phyloP scores from a whole-genome alignment of 257 asterid species.

The Haberlea rhodopensis region DNA sequence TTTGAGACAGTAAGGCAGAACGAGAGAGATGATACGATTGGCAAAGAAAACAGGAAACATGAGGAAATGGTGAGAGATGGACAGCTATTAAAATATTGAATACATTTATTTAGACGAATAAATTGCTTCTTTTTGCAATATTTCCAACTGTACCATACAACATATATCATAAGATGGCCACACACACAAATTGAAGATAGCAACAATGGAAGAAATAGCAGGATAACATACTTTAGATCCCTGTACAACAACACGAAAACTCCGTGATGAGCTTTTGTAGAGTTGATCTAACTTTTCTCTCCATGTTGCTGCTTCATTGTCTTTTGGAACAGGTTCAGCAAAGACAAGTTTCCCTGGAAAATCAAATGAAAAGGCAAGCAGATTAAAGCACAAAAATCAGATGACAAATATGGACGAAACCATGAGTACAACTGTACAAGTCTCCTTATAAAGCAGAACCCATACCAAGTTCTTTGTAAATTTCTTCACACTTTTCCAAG shows the following conservation, averaged over 20 bases:
- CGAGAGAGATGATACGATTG: constrained; percentile 18
- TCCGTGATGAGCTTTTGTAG: constrained; percentile 95
- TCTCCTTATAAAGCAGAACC: constrained; percentile 28
- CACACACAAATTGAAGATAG: constrained; percentile 21
- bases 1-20: too few relatives aligned
- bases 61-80: not conserved
- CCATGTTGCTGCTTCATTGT: constrained; percentile 98
- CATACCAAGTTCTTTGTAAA: constrained; percentile 96
- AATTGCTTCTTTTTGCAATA: not conserved
- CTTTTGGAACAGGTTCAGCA: constrained; percentile 97
- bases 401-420: constrained; percentile 17
- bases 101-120: not conserved
- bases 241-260: constrained; percentile 94
- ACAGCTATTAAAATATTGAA: constrained; percentile 8
- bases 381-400: constrained; percentile 22
- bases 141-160: not conserved
- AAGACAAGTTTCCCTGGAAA: constrained; percentile 90
- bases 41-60: constrained; percentile 3
- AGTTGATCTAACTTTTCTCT: constrained; percentile 98
- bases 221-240: constrained; percentile 79
- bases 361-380: constrained; percentile 20
- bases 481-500: constrained; percentile 91
- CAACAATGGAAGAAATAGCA: constrained; percentile 14
- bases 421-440: constrained; percentile 10
- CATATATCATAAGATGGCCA: constrained; percentile 16